Evolutionary conservation across 306 rosid species (phyloP), one percentile per base, ranked within the genome.

Genomic region (Malus sylvestris): DNA sequence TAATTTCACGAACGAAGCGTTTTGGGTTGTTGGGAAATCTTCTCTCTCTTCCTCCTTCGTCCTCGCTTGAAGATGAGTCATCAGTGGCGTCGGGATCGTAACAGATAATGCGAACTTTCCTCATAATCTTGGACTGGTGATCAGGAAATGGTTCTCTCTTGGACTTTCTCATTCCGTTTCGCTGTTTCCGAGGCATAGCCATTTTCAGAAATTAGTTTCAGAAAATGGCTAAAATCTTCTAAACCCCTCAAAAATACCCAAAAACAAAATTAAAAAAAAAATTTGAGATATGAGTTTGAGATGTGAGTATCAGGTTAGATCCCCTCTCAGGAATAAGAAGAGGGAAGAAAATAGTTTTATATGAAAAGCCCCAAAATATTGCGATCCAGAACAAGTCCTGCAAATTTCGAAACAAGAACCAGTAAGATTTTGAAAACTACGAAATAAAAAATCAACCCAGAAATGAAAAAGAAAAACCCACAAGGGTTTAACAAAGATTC

Each of bases 81-180:
- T 90, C 98, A 5, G 97, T 95, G 2, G 93, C 95, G 20, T 92
- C 79, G 6, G 96, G 96, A 69, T 95, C 97, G 32, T 73, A 27
- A 51, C 49, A 90, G 74, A 92, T 76, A 0, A 95, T 71, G 0
- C 96, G 88, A 8, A 92, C 62, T 77, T 83, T 95, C 61, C 92
- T 88, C 71, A 38, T 60, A 59, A 63, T 55, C 63, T 81, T 75
- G 40, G 80, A 38, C 11, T 78, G 81, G 25, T 15, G 79, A 13
- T 35, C 57, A 46, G 62, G 58, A 15, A n/a, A 23, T 23, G 4
- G 63, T 35, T 70, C 61, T 27, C 40, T 79, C 66, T 72, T 89
- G 8, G 53, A 22, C 67, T 80, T 86, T 19, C 63, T 23, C 32
- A 78, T 49, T 16, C 52, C 16, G 51, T 29, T 62, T 8, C 46